phyloP scores from a whole-genome alignment of 176 grass and related monocot species.

The Eremochloa ophiuroides region DNA sequence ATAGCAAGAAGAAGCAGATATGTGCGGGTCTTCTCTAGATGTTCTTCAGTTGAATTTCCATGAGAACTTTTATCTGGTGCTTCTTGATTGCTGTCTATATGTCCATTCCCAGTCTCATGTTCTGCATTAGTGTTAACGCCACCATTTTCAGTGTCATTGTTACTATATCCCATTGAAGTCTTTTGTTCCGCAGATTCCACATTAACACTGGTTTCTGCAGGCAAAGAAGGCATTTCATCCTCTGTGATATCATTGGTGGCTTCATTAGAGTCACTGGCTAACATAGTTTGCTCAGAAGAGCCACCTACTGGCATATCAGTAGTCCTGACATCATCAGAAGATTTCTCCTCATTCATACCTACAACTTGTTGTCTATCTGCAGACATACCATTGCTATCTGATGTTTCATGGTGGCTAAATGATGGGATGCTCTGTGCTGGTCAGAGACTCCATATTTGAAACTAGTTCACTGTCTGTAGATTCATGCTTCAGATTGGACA shows the following conservation, averaged over 20 bases:
- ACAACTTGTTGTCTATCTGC: too few relatives aligned
- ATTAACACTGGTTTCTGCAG: not conserved
- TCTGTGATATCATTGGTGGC: too few relatives aligned
- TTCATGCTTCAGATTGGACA: not conserved
- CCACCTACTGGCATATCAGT: not conserved
- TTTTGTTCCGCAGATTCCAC: not conserved
- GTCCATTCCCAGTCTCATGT: not conserved
- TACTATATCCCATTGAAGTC: not conserved
- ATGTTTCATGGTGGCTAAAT: too few relatives aligned
- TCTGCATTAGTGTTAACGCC: not conserved
- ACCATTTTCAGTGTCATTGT: not conserved
- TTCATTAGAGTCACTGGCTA: not conserved
- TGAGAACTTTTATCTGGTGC: not conserved
- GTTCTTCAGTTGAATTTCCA: not conserved
- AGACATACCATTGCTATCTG: too few relatives aligned
- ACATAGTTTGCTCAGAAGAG: not conserved
- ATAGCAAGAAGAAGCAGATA: conserved; percentile 42
- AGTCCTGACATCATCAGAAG: not conserved
- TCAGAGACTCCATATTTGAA: not conserved
- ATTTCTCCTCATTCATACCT: too few relatives aligned
- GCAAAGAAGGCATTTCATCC: not conserved
- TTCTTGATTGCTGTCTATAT: not conserved
- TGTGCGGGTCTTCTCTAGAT: conserved; percentile 36
- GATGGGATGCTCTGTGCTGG: not conserved
- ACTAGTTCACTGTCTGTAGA: not conserved